A percentile compares a stretch with the other conserved stretches of the same genome.
phyloP scores from a whole-genome alignment of 2,329 filamentous ascomycete genomes.

The Aspergillus flavus region DNA sequence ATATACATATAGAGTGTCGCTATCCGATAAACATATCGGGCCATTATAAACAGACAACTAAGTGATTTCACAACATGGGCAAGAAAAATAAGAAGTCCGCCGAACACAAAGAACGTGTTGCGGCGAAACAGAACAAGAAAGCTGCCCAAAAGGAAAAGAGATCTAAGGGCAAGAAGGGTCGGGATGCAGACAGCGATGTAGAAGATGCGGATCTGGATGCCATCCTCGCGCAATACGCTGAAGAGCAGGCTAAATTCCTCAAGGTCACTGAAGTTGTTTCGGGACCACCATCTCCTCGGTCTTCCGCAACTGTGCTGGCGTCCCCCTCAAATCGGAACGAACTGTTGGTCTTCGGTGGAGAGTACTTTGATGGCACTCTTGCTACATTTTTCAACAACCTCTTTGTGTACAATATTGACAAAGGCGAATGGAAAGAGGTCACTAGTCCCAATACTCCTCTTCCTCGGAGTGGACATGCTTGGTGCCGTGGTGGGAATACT shows the following conservation, averaged over 20 bases:
- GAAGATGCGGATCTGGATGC: constrained; percentile 93
- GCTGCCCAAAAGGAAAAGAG: constrained; percentile 76
- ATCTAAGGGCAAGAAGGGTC: constrained; percentile 63
- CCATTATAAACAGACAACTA: background rate
- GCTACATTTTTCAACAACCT: constrained; percentile 72
- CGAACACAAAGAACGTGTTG: constrained; percentile 58
- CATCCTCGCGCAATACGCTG: constrained; percentile 89
- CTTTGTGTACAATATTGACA: constrained; percentile 72
- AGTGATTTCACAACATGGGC: constrained; percentile 42
- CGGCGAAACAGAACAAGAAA: constrained; percentile 84
- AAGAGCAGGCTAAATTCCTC: constrained; percentile 89
- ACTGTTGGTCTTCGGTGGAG: constrained; percentile 88
- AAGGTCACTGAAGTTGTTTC: constrained; percentile 84
- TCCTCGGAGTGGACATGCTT: constrained; percentile 89
- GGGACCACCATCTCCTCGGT: constrained; percentile 73
- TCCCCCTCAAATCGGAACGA: constrained; percentile 86
- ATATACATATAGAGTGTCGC: background rate
- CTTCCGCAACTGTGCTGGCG: constrained; percentile 79
- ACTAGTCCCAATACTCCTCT: constrained; percentile 90
- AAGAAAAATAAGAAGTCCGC: constrained; percentile 61
- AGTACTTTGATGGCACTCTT: constrained; percentile 90
- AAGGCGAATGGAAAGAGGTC: constrained; percentile 87
- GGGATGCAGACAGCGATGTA: constrained; percentile 78
- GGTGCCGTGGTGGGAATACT: constrained; percentile 85
- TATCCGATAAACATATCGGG: background rate